Evolutionary conservation across 192 early-diverging fungal genomes (phyloP).

Genomic region (Dissophora ornata): DNA sequence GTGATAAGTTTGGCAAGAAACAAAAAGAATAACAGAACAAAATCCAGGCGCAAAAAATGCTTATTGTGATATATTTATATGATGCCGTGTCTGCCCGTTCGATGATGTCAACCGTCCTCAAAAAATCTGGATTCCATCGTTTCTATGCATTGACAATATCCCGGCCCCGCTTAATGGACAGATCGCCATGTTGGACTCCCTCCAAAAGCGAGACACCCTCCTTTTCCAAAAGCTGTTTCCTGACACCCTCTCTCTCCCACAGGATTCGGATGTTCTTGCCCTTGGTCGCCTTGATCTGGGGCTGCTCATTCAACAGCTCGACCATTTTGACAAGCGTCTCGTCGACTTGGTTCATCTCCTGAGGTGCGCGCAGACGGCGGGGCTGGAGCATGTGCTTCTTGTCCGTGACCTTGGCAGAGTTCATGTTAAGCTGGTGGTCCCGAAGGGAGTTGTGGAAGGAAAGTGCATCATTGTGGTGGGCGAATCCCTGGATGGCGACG

Average conservation of each 20-base stretch:
- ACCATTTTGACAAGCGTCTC: constrained; percentile 56
- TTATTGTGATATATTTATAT: too few relatives aligned
- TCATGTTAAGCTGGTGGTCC: constrained; percentile 56
- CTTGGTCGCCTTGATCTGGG: constrained; percentile 23
- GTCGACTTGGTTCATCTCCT: constrained; percentile 61
- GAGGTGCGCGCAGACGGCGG: constrained; percentile 55
- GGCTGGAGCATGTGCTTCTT: constrained; percentile 51
- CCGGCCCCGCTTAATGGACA: constrained; percentile 51
- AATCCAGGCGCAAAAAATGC: too few relatives aligned
- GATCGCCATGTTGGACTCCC: constrained; percentile 58
- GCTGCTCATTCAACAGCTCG: constrained; percentile 54
- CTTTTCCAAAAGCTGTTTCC: constrained; percentile 46
- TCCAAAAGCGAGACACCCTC: constrained; percentile 41
- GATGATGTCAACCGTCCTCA: too few relatives aligned
- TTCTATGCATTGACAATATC: constrained; percentile 43
- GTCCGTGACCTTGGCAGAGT: constrained; percentile 27
- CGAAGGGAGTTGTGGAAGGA: constrained; percentile 60
- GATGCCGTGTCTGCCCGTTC: too few relatives aligned
- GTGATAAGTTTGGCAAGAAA: too few relatives aligned
- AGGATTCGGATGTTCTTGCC: constrained; percentile 53
- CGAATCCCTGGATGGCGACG: constrained; percentile 60
- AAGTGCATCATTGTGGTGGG: constrained; percentile 50
- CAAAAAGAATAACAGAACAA: too few relatives aligned
- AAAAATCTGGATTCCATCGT: too few relatives aligned
- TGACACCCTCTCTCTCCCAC: constrained; percentile 61